phyloP scores from a whole-genome alignment of 768 basidiomycete species.

The Serendipita sp. region DNA sequence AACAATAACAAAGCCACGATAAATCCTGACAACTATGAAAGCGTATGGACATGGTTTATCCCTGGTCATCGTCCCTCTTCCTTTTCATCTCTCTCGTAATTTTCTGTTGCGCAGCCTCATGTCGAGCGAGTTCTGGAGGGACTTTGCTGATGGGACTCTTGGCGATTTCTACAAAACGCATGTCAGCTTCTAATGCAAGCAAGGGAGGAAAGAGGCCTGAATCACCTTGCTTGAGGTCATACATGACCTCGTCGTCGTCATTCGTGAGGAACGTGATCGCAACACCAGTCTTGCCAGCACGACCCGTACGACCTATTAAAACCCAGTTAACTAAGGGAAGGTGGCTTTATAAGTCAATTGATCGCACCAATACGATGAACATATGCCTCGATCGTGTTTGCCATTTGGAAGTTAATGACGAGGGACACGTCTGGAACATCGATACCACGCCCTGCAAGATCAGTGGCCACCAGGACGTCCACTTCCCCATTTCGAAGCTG shows the following conservation, averaged over 20 bases:
- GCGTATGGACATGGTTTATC: neutral
- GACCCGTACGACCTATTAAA: constrained; percentile 77
- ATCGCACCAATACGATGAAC: constrained; percentile 88
- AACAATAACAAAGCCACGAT: neutral
- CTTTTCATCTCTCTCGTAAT: constrained; percentile 92
- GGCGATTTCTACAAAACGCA: constrained; percentile 54
- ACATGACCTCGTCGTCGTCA: constrained; percentile 97
- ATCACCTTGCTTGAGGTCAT: constrained; percentile 91
- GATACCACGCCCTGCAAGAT: constrained; percentile 96
- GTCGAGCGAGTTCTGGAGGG: constrained; percentile 71
- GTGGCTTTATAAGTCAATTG: neutral
- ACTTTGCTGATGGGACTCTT: constrained; percentile 91
- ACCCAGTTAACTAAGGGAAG: constrained; percentile 7
- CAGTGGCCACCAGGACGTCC: constrained; percentile 88
- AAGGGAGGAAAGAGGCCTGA: constrained; percentile 18
- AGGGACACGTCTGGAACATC: constrained; percentile 94
- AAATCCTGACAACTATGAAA: neutral
- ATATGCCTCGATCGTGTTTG: constrained; percentile 88
- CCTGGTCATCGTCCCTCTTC: constrained; percentile 64
- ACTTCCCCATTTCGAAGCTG: constrained; percentile 72
- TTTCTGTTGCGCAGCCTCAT: constrained; percentile 82
- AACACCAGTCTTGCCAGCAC: constrained; percentile 87
- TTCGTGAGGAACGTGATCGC: constrained; percentile 94
- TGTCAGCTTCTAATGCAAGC: too few relatives aligned
- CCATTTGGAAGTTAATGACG: constrained; percentile 98